Conservation (phyloP, 495 filamentous ascomycete species). For the Xylaria curta region DNA sequence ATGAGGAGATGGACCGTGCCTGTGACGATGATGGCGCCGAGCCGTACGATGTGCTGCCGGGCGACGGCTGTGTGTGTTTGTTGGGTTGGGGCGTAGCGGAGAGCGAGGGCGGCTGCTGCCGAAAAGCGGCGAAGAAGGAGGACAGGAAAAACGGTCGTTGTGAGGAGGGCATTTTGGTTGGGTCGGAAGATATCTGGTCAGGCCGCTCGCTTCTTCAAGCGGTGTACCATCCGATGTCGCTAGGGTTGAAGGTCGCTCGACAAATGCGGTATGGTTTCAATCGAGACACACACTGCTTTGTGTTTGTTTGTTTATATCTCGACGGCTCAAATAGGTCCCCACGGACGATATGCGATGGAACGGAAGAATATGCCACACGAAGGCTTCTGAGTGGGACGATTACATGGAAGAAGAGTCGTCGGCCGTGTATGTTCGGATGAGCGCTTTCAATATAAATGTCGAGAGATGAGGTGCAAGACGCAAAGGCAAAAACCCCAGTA, state of each 20-base stretch:
- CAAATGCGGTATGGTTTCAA: neutral
- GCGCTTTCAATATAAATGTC: neutral
- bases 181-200: neutral
- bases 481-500: neutral
- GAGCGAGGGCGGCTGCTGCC: slow-evolving; percentile 52
- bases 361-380: neutral
- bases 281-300: slow-evolving; percentile 7
- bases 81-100: slow-evolving; percentile 49
- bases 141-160: slow-evolving; percentile 82
- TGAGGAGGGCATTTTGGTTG: slow-evolving; percentile 67
- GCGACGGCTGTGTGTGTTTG: slow-evolving; percentile 45
- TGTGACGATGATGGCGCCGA: slow-evolving; percentile 45
- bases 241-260: neutral
- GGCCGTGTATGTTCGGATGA: neutral
- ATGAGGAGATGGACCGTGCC: slow-evolving; percentile 34
- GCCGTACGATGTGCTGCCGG: slow-evolving; percentile 51
- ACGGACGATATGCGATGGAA: neutral
- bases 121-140: slow-evolving; percentile 86
- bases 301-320: neutral
- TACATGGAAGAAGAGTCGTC: neutral
- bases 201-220: neutral
- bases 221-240: neutral
- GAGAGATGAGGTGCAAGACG: neutral
- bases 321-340: neutral
- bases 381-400: neutral